Evolutionary conservation across 1,284 basidiomycete genomes (phyloP), one percentile per base, ranked within the genome.

Genomic region (Malassezia sympodialis): DNA sequence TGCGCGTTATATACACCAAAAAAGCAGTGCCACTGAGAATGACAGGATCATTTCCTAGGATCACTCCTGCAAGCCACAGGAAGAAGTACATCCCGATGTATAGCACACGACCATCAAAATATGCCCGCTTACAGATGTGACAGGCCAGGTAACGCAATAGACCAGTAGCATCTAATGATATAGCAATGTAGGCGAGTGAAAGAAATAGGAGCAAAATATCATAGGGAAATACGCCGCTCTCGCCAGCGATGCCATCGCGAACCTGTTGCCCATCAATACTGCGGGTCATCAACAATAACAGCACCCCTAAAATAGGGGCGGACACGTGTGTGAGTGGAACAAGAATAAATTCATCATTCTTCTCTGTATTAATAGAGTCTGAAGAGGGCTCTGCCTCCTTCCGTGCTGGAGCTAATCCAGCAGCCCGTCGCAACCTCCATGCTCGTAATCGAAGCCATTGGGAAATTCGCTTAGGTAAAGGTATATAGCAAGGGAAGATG

Each of bases 141-240:
- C 88, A 89, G 0, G 91, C 90, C 1, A 90, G 82, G 44, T 85
- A 87, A 42, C 86, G 83, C 4, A 96, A 80, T 11, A 93, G 79
- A 1, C 93, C 91, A 0, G 89, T 90, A 8, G 85, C 81, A 69
- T 98, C 91, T 34, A 96, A 80, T 0, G 89, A 89, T 47, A 96
- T 86, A 3, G 91, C 84, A 77, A 96, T 86, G 77, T 96, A 98
- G 0, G 90, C 90, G 51, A 96, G 79, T 1, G 86, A 87, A 62
- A 90, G 83, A 77, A 96, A 96, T 4, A 96, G 79, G 26, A 88
- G 87, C 75, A 96, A 82, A 58, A 96, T 90, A 73, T 94, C 89
- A 68, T 91, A 88, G 0, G 93, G 91, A 62, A 87, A 82, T 35
- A 96, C 82, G 2, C 86, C 86, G 45, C 84, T 84, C 0, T 80